These are phyloP conservation scores for Sarcomyxa edulis DNA, from an alignment of 768 basidiomycete species.

Conservation along the genomic window DNA sequence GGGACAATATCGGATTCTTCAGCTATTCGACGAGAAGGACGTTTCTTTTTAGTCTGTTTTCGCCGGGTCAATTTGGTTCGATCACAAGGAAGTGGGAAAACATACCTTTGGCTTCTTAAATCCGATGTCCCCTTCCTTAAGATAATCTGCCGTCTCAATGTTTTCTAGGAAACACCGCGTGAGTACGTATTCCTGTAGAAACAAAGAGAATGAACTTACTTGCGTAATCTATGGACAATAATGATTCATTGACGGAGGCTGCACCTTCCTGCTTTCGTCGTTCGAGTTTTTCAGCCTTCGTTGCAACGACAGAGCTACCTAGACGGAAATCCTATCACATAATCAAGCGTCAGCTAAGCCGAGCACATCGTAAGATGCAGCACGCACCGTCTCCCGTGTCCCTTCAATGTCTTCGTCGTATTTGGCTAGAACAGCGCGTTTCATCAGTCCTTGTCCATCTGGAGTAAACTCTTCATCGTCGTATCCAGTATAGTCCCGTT, in stretches of 20 bases:
- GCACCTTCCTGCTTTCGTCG: constrained; percentile 47
- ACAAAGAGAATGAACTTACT: constrained; percentile 48
- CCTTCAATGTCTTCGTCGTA: constrained; percentile 91
- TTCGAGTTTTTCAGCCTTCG: constrained; percentile 33
- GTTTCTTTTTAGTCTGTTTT: constrained; percentile 87
- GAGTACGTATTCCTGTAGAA: constrained; percentile 1
- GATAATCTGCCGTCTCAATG: constrained; percentile 78
- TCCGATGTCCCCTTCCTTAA: constrained; percentile 86
- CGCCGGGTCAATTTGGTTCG: constrained; percentile 5
- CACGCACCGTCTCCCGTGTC: constrained; percentile 56
- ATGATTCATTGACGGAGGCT: constrained; percentile 69
- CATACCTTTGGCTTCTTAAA: constrained; percentile 92
- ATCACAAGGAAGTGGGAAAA: constrained; percentile 1
- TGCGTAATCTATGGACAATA: constrained; percentile 83
- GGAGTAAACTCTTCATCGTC: constrained; percentile 92
- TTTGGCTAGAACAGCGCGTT: constrained; percentile 79
- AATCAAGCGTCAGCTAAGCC: constrained; percentile 8
- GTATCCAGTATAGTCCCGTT: constrained; percentile 87
- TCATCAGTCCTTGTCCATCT: constrained; percentile 73
- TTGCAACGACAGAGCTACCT: constrained; percentile 51
- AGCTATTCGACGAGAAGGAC: constrained; percentile 60
- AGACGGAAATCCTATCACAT: constrained; percentile 75
- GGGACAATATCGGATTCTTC: constrained; percentile 44
- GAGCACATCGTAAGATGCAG: constrained; percentile 1
- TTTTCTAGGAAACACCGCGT: constrained; percentile 56